Percentiles rank a stretch among this genome's conserved stretches.
phyloP scores from a whole-genome alignment of 768 basidiomycete genomes.

The Kwoniella shandongensis region DNA sequence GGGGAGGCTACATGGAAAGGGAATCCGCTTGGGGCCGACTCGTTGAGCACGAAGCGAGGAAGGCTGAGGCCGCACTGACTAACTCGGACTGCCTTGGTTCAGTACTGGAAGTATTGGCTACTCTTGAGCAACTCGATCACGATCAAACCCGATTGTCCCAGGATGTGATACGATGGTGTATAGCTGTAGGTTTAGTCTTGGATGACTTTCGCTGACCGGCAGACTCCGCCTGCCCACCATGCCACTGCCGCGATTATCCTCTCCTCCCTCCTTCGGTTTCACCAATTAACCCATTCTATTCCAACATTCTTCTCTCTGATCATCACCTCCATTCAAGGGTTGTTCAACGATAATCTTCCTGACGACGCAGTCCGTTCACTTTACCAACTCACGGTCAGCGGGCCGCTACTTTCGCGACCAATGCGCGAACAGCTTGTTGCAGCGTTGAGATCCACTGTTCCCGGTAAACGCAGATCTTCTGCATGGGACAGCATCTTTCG shows the following conservation, averaged over 20 bases:
- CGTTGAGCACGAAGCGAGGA: conserved; percentile 8
- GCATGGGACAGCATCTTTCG: conserved; percentile 1
- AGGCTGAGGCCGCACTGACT: background rate
- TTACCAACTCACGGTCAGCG: conserved; percentile 6
- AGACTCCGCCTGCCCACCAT: conserved; percentile 15
- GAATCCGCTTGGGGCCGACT: conserved; percentile 31
- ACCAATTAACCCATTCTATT: conserved; percentile 20
- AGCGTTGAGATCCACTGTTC: conserved; percentile 3
- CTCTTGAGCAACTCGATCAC: conserved; percentile 30
- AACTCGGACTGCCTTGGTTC: background rate
- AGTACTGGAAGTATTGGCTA: conserved; percentile 6
- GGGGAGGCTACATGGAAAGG: conserved; percentile 43
- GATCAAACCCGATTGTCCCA: conserved; percentile 12
- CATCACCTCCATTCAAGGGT: conserved; percentile 6
- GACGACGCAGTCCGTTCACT: conserved; percentile 5
- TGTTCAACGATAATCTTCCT: conserved; percentile 9
- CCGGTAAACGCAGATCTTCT: background rate
- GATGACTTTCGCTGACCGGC: background rate
- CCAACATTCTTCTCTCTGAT: conserved; percentile 15
- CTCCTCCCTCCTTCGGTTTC: conserved; percentile 18
- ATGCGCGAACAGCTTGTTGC: background rate
- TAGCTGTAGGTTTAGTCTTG: conserved; percentile 20
- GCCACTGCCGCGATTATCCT: conserved; percentile 12
- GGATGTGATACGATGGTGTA: conserved; percentile 24
- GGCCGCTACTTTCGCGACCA: background rate